Base-by-base conservation (phyloP, 768 basidiomycete species). In the Aureoboletus auriporus region DNA sequence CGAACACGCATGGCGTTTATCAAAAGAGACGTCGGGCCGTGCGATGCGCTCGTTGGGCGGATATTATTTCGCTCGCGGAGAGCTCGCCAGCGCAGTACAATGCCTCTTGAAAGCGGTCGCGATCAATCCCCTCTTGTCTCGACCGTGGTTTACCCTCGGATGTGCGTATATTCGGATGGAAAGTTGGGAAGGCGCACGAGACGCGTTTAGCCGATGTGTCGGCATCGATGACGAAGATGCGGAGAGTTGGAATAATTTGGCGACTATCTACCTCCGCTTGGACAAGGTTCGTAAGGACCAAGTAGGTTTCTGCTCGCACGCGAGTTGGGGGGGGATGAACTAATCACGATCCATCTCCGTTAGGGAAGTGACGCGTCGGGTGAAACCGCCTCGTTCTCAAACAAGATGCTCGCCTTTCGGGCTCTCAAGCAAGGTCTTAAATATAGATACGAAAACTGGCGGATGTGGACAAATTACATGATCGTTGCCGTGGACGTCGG, bases 391-490 rank as follows among this genome's bases (percentile, higher is more conserved):
- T 72, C 83, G 5, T 86, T 86, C 61, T 69, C 78, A 38, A 83
- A 94, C 72, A 94, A 92, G 65, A 72, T 84, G 39, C 78, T 93
- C 37, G 96, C 96, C 1, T 96, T 91, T 75, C 86, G 85, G 14
- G 95, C 96, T 3, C 84, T 99, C 26, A 86, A 88, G 55, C 89
- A 91, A 51, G 94, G 96, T 2, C 77, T 98, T 51, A 84, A 83
- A 57, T 81, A 78, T 66, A 79, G 80, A 42, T 89, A 92, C 64
- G 84, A 90, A 26, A 94, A 93, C 61, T 98, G 95, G 94, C 80
- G 92, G 16, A 94, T 99, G 89, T 99, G 96, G 96, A 77, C 78
- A 52, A 99, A 99, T 73, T 98, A 93, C 73, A 93, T 91, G 86
- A 74, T 96, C 60, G 85, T 98, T 26, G 78, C 90, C 4, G 75